Evolutionary conservation across 148 eudicot species (phyloP), one percentile per base, ranked within the genome.

Genomic region (Rhododendron ferrugineum): DNA sequence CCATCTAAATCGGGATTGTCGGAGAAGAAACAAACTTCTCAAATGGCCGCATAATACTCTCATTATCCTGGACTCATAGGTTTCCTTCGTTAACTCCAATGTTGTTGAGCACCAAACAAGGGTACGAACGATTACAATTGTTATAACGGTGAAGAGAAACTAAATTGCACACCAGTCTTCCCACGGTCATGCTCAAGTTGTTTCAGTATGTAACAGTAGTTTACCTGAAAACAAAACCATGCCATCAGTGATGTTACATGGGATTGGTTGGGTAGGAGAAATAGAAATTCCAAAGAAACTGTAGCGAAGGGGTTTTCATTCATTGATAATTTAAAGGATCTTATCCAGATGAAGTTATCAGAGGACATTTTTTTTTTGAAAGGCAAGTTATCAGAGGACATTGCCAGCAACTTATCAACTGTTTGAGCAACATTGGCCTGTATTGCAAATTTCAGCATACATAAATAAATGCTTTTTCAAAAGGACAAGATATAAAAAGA

Each of bases 131-230:
- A 81, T 54, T 60, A 68, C 49, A 50, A 37, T 47, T 85, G 85
- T 85, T 89, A 92, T 40, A 84, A 66, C 5, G 95, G 92, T 52
- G 97, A 91, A 79, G 99, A 97, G 89, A 97, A 97, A 92, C 95
- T 89, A 86, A 95, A 93, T 84, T 94, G 97, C 72, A 97, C 86
- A 6, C 98, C 99, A 54, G 94, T 93, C 90, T 94, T 96, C 87
- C 94, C 99, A 62, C 81, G 93, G 84, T 96, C 99, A n/a, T 93
- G 92, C 86, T 90, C 95, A 15, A 85, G 90, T 84, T 92, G 93
- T 86, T 87, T 91, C 86, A 95, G 85, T 80, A 95, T 88, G 87
- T 94, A 89, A 90, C 98, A 95, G 87, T 97, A 97, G 86, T 97
- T 97, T 16, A 94, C 92, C 98, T 97, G 93, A 80, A 49, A 82